Evolutionary conservation across 1,284 basidiomycete genomes (phyloP), one percentile per base, ranked within the genome.

Genomic region (Pterulicium gracile): DNA sequence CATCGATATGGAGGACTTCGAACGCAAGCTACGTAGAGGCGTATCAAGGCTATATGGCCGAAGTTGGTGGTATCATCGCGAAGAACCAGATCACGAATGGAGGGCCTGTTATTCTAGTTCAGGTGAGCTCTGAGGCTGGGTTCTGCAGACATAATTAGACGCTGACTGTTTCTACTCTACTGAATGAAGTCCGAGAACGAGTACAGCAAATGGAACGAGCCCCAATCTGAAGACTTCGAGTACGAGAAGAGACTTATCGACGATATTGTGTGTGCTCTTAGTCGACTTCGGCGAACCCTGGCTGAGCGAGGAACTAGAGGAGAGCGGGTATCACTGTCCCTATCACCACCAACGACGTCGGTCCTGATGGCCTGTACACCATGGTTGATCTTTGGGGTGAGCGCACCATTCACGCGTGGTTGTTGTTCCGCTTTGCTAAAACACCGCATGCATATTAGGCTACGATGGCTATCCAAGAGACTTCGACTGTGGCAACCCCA

Each of bases 391-490:
- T 74, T 17, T 74, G 69, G 55, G 72, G 72, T 66, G 47, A 14
- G 49, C 51, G 39, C 15, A 34, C n/a, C n/a, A n/a, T n/a, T n/a
- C n/a, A n/a, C n/a, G n/a, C n/a, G n/a, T n/a, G n/a, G n/a, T n/a
- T n/a, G n/a, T n/a, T n/a, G n/a, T n/a, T n/a, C n/a, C n/a, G n/a
- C n/a, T n/a, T n/a, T n/a, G n/a, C n/a, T n/a, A n/a, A n/a, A n/a
- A n/a, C n/a, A n/a, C n/a, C n/a, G n/a, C n/a, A n/a, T n/a, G n/a
- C 39, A 13, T 43, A 13, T 3, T 21, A 14, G 62, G 63, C 36
- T 72, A 73, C 36, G 71, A 74, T 49, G 69, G 70, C n/a, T 75
- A 75, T 50, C 70, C 71, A 3, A 72, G 73, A 48, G 72, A 72
- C 0, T 79, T 79, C 54, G 73, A 79, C 54, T 79, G 77, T 53